Conservation (phyloP, 2,329 filamentous ascomycete genomes). For the Cordyceps fumosorosea region DNA sequence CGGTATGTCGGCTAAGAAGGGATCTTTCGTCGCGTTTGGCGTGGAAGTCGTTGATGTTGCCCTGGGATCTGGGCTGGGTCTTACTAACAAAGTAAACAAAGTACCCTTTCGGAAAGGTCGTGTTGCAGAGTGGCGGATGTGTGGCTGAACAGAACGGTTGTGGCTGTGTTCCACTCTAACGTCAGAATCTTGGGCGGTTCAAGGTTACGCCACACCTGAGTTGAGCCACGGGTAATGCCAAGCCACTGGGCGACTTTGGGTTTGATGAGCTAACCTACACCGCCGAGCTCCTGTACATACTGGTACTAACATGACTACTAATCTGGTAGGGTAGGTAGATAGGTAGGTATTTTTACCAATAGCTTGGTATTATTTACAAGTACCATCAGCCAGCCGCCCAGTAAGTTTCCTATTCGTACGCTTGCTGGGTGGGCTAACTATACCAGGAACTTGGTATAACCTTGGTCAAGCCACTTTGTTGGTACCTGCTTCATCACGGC, state of each 20-base stretch:
- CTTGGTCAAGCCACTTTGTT: not conserved
- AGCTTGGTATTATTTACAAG: not conserved
- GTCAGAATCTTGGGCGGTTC: not conserved
- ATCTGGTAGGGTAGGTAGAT: not conserved
- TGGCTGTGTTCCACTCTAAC: not conserved
- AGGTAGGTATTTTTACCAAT: not conserved
- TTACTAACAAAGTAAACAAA: constrained; percentile 15
- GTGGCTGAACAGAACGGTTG: constrained; percentile 4
- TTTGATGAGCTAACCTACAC: too few species aligned
- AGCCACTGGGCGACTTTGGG: not conserved
- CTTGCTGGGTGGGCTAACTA: too few species aligned
- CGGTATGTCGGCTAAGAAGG: not conserved
- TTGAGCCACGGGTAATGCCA: not conserved
- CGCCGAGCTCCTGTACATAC: too few species aligned
- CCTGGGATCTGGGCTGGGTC: not conserved
- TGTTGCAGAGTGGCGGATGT: not conserved
- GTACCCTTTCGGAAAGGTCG: constrained; percentile 12
- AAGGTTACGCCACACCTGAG: not conserved
- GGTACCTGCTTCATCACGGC: not conserved
- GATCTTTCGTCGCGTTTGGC: constrained; percentile 10
- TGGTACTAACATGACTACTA: too few species aligned
- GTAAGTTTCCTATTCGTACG: too few species aligned
- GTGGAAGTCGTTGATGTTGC: constrained; percentile 7
- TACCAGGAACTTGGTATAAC: not conserved
- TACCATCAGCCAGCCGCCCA: not conserved